Evolutionary conservation across 1,284 basidiomycete species (phyloP).

Genomic region (Ceratobasidium papillatum): DNA sequence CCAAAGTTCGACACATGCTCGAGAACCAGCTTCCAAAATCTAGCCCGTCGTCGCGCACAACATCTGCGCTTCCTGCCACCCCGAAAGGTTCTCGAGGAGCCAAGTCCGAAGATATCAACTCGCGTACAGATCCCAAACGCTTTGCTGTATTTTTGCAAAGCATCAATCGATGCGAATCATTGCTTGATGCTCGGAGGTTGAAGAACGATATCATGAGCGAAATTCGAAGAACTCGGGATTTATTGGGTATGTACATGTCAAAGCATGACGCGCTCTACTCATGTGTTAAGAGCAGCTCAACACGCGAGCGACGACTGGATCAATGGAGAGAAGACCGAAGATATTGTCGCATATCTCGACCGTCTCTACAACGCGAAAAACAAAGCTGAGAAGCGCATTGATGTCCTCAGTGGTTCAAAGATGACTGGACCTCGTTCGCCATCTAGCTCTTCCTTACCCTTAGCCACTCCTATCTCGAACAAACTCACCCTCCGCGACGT

Average conservation of each 20-base stretch:
- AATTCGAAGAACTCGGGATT: slow-evolving; percentile 76
- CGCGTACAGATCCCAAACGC: slow-evolving; percentile 77
- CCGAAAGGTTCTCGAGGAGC: slow-evolving; percentile 50
- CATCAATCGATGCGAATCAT: slow-evolving; percentile 79
- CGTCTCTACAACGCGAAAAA: slow-evolving; percentile 87
- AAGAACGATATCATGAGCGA: slow-evolving; percentile 91
- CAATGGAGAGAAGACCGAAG: slow-evolving; percentile 80
- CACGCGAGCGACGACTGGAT: slow-evolving; percentile 87
- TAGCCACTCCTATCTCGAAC: slow-evolving; percentile 17
- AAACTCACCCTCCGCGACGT: slow-evolving; percentile 68
- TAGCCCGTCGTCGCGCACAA: slow-evolving; percentile 16
- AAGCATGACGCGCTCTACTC: neutral
- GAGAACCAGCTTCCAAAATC: slow-evolving; percentile 66
- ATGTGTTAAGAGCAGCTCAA: slow-evolving; percentile 60
- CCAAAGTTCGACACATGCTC: slow-evolving; percentile 82
- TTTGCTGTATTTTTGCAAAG: slow-evolving; percentile 91
- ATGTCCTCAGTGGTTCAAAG: slow-evolving; percentile 71
- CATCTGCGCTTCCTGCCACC: slow-evolving; percentile 56
- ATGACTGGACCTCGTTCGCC: slow-evolving; percentile 56
- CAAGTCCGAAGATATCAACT: slow-evolving; percentile 70
- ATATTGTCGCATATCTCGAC: slow-evolving; percentile 86
- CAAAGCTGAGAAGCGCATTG: slow-evolving; percentile 85
- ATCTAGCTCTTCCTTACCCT: neutral
- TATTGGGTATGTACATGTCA: slow-evolving; percentile 63
- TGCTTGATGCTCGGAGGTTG: slow-evolving; percentile 87